A percentile compares a stretch with the other conserved stretches of the same genome.
Evolutionary conservation across 106 monocot genomes (phyloP).

Genomic region (Dendrobium chrysotoxum): DNA sequence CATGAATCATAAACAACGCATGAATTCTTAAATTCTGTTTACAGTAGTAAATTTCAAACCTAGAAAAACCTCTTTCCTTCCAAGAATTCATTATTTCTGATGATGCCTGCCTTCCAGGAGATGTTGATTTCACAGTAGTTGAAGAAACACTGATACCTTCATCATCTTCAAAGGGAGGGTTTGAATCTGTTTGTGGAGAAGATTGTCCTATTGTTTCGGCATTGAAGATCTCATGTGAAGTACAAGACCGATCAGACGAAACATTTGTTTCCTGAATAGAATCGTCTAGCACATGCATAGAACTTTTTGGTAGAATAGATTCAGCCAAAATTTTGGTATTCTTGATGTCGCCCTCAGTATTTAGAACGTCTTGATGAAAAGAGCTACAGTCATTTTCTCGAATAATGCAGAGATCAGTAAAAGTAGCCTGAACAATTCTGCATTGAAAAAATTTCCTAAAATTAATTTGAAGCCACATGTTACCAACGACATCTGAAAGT

Average conservation of each 20-base stretch:
- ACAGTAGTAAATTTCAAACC: conserved; percentile 27
- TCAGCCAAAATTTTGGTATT: background rate
- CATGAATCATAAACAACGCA: background rate
- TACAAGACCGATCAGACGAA: conserved; percentile 11
- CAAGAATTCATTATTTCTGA: conserved; percentile 45
- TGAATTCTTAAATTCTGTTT: background rate
- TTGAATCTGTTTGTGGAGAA: conserved; percentile 4
- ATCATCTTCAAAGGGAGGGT: conserved; percentile 14
- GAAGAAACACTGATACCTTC: conserved; percentile 10
- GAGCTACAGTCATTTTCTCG: conserved; percentile 6
- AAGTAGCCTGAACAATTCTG: conserved; percentile 62
- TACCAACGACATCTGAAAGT: background rate
- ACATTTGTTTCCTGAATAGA: conserved; percentile 18
- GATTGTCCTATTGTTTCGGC: background rate
- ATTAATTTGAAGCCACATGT: background rate
- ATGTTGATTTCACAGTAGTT: conserved; percentile 25
- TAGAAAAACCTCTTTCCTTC: conserved; percentile 72
- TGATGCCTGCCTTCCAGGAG: conserved; percentile 46
- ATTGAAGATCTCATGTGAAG: background rate
- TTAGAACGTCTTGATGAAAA: conserved; percentile 15
- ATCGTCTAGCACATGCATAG: conserved; percentile 15
- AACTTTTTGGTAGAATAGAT: conserved; percentile 9
- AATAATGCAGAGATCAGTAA: conserved; percentile 27
- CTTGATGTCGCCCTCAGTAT: background rate
- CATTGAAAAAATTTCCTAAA: conserved; percentile 7